Base-by-base conservation (phyloP, 2,329 filamentous ascomycete species). In the Aspergillus vadensis region DNA sequence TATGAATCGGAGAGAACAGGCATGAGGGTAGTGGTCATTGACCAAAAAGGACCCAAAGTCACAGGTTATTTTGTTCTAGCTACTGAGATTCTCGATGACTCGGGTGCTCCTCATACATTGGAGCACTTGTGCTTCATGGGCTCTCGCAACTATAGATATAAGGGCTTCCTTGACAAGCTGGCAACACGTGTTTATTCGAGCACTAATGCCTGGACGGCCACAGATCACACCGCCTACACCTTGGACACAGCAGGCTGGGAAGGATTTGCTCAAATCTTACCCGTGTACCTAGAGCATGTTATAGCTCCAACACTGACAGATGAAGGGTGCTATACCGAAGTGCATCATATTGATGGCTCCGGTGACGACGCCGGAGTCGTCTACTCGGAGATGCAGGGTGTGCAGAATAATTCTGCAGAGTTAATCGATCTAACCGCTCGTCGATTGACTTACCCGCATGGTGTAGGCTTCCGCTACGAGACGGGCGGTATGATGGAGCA, bases 401-500 rank as follows among this genome's bases (percentile, higher is more conserved):
- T 97, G 2, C 91, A 98, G 73, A 96, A 96, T 72, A 88, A 87
- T 55, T 88, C 90, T 66, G 82, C 84, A 7, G 92, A 97, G 74
- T 86, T 98, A 60, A 97, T 98, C 85, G 91, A 97, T 65, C 82
- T 97, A 59, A 85, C 86, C 65, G 89, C 91, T 55, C 88, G 91
- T 43, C 87, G 91, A 2, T 80, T 95, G 48, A 81, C 97, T 38
- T 99, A 98, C 69, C 93, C 93, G 0, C 87, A 95, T 74, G 90
- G 91, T 50, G 87, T 96, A 58, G 95, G 95, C 2, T 99, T 97
- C 73, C 88, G 94, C 60, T 98, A 97, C 69, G 95, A 99, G 78
- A 99, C 95, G n/a, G 95, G 95, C 12, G 95, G 95, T 14, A 92
- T 97, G 89, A 96, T 96, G 81, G 91, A 97, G 69, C 90, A 92